Conservation (phyloP, 306 rosid species). For the Senna siamea region DNA sequence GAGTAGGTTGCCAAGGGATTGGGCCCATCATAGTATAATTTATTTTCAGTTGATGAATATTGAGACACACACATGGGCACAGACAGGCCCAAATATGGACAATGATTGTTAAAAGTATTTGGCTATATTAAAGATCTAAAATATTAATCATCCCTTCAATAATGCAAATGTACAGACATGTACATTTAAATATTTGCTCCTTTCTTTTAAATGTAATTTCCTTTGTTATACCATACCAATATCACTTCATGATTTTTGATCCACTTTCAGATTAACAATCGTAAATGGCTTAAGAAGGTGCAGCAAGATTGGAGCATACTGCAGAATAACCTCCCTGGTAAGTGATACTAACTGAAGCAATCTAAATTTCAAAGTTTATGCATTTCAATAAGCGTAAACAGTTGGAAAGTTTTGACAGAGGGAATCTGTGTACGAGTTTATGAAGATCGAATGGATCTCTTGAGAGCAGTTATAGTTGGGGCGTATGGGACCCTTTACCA, state of each 20-base stretch:
- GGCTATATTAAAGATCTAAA: conserved; percentile 20
- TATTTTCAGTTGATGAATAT: conserved; percentile 23
- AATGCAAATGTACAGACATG: not conserved
- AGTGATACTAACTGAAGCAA: conserved; percentile 37
- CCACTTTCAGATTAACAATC: conserved; percentile 64
- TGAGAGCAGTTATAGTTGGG: conserved; percentile 97
- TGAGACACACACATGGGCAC: not conserved
- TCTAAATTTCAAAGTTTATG: conserved; percentile 28
- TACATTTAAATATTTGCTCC: conserved; percentile 18
- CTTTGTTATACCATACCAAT: conserved; percentile 28
- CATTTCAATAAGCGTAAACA: conserved; percentile 38
- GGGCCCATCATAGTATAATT: too few relatives aligned
- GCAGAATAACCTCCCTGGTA: conserved; percentile 96
- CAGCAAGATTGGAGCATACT: conserved; percentile 99
- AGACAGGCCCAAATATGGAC: not conserved
- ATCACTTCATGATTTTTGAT: conserved; percentile 30
- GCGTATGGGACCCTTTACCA: conserved; percentile 99
- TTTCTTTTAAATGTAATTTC: conserved; percentile 37
- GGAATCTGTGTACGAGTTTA: conserved; percentile 89
- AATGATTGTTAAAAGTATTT: conserved; percentile 6
- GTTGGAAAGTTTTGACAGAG: conserved; percentile 57
- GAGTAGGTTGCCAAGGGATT: too few relatives aligned
- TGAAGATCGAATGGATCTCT: conserved; percentile 96
- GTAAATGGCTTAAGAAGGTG: conserved; percentile 93
- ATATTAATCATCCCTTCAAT: conserved; percentile 2